These are phyloP conservation scores for Clitopilus hobsonii DNA, from an alignment of 768 basidiomycete species.

Conservation along the genomic window DNA sequence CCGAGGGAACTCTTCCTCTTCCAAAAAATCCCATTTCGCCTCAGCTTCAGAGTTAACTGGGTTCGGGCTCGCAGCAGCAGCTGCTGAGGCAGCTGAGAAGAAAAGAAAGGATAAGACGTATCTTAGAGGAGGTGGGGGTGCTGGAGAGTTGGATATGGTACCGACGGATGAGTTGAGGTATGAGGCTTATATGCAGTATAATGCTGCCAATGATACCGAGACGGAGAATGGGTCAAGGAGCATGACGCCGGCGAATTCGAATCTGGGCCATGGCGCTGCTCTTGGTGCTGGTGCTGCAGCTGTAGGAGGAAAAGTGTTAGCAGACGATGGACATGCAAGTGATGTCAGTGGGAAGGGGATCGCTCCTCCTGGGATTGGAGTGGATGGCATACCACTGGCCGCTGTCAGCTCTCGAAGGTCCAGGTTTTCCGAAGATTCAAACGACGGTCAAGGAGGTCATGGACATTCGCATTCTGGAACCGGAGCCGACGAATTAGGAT, in stretches of 20 bases:
- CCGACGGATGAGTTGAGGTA: neutral
- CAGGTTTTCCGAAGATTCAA: neutral
- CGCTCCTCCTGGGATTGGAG: neutral
- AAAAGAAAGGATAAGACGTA: neutral
- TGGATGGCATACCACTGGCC: neutral
- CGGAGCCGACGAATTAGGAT: neutral
- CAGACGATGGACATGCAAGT: neutral
- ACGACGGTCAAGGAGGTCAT: neutral
- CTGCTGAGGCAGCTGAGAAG: neutral
- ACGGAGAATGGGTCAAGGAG: neutral
- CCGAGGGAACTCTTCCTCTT: too few relatives aligned
- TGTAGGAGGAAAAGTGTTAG: neutral
- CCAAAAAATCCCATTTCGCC: too few relatives aligned
- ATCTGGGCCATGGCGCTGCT: neutral
- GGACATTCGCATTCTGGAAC: neutral
- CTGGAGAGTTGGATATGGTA: neutral
- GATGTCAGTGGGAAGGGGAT: neutral
- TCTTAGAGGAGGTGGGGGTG: neutral
- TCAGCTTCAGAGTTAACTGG: slow-evolving; percentile 2
- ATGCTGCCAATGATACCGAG: neutral
- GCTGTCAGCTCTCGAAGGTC: neutral
- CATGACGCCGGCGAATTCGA: neutral
- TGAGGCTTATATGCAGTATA: neutral
- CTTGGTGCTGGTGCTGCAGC: neutral
- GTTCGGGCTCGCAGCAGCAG: neutral